These are phyloP conservation scores for Vinca minor DNA, from an alignment of 257 asterid genomes.

Conservation along the genomic window DNA sequence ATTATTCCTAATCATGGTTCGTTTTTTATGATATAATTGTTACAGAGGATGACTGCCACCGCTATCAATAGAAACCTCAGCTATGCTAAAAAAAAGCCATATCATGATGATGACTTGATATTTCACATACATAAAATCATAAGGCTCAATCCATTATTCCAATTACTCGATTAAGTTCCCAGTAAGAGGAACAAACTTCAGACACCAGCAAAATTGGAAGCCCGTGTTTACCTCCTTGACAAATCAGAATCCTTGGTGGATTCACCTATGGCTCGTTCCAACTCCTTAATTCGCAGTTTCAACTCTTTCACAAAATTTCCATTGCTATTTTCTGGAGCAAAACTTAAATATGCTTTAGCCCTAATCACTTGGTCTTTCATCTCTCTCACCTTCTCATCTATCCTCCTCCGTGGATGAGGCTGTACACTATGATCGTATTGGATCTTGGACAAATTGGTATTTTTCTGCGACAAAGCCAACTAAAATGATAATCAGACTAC, in stretches of 20 bases:
- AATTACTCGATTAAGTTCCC: not conserved
- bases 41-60: not conserved
- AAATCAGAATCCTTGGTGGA: constrained; percentile 53
- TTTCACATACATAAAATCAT: not conserved
- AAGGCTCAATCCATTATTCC: not conserved
- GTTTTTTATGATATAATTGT: not conserved
- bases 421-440: constrained; percentile 27
- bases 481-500: constrained; percentile 7
- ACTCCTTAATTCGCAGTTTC: constrained; percentile 75
- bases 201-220: constrained; percentile 10
- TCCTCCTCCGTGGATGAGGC: constrained; percentile 25
- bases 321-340: constrained; percentile 54
- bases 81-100: not conserved
- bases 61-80: not conserved
- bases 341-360: constrained; percentile 63
- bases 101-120: not conserved
- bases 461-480: constrained; percentile 39
- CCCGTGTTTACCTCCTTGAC: constrained; percentile 54
- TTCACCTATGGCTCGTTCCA: constrained; percentile 61
- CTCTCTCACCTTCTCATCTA: constrained; percentile 64
- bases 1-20: not conserved
- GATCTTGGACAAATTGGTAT: constrained; percentile 21
- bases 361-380: constrained; percentile 82
- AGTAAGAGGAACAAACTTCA: not conserved
- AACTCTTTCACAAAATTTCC: constrained; percentile 79